Evolutionary conservation across 1,139 yeast species (phyloP).

Genomic region (Arxiozyma heterogenica): DNA sequence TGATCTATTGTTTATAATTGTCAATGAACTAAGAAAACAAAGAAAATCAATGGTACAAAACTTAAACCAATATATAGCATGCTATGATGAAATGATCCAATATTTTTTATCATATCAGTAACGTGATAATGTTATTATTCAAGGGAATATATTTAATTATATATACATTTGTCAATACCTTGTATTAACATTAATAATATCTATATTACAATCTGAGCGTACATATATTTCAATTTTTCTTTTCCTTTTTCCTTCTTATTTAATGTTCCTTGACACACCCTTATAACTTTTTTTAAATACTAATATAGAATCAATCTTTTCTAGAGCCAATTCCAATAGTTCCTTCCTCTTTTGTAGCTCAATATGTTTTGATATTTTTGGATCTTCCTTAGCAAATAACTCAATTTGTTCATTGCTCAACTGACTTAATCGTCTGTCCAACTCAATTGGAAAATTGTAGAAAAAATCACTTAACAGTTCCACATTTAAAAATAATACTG

Average conservation of each 20-base stretch:
- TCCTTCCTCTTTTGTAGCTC: conserved; percentile 92
- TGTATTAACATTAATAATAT: background rate
- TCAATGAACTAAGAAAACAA: conserved; percentile 53
- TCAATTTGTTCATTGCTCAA: conserved; percentile 74
- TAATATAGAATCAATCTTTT: conserved; percentile 79
- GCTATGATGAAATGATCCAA: conserved; percentile 48
- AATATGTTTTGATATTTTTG: conserved; percentile 78
- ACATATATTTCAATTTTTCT: background rate
- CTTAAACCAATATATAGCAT: conserved; percentile 60
- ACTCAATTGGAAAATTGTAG: conserved; percentile 89
- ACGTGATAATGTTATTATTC: background rate
- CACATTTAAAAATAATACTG: conserved; percentile 85
- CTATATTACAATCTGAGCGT: too few relatives aligned
- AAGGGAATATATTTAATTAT: background rate
- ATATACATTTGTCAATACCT: background rate
- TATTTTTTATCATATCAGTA: conserved; percentile 20
- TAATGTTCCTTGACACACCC: conserved; percentile 7
- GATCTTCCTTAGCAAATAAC: conserved; percentile 88
- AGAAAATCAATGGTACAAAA: conserved; percentile 83
- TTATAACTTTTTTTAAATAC: conserved; percentile 35
- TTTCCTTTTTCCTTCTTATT: background rate
- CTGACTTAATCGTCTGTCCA: conserved; percentile 65
- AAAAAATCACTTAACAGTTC: conserved; percentile 90
- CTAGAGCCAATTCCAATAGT: conserved; percentile 69
- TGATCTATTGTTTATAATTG: conserved; percentile 30